Conservation (phyloP, 208 protist species). For the Trypanosoma grayi region DNA sequence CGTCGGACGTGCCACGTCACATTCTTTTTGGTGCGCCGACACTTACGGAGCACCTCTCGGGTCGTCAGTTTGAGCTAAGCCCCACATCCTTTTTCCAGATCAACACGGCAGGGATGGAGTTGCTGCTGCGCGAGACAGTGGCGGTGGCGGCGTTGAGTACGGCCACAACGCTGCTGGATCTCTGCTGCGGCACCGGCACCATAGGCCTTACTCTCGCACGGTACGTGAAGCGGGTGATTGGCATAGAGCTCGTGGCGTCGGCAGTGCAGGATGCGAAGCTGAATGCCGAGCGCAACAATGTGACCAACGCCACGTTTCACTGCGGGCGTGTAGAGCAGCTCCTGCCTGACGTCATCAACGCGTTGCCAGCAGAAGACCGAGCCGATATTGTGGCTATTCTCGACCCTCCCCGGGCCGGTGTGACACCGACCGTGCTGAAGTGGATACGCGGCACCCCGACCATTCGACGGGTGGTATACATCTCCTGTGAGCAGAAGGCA, state of each 20-base stretch:
- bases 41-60: constrained; percentile 72
- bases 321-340: constrained; percentile 92
- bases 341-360: constrained; percentile 60
- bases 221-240: constrained; percentile 88
- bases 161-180: constrained; percentile 88
- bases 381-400: constrained; percentile 84
- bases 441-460: constrained; percentile 84
- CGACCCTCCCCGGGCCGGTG: constrained; percentile 88
- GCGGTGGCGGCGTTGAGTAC: constrained; percentile 53
- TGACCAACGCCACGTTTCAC: constrained; percentile 88
- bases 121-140: constrained; percentile 73
- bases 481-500: constrained; percentile 94
- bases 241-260: constrained; percentile 90
- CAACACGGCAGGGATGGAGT: constrained; percentile 90
- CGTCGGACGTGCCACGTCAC: constrained; percentile 53
- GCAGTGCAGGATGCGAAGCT: constrained; percentile 83
- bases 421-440: constrained; percentile 90
- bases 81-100: constrained; percentile 96
- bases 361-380: constrained; percentile 38
- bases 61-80: constrained; percentile 88
- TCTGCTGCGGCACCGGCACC: constrained; percentile 96
- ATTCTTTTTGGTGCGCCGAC: constrained; percentile 58
- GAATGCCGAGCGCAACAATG: constrained; percentile 86
- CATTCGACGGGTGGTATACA: constrained; percentile 93
- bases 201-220: constrained; percentile 89